phyloP scores from a whole-genome alignment of 2,329 filamentous ascomycete species.

The Leptographium procerum region DNA sequence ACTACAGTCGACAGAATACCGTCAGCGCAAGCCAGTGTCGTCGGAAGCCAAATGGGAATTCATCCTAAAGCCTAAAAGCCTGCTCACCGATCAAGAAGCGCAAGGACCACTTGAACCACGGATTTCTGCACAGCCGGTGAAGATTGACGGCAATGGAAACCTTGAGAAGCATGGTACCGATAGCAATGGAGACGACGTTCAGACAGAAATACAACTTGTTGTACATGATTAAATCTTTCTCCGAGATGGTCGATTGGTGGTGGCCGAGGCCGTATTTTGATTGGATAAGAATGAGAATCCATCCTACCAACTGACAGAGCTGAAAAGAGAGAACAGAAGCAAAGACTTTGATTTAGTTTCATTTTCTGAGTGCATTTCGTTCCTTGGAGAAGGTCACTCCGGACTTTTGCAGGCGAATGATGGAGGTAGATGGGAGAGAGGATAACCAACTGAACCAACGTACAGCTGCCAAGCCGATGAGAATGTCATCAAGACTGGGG shows the following conservation, averaged over 20 bases:
- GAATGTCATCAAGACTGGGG: conserved; percentile 2
- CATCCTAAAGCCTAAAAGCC: background rate
- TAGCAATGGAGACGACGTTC: conserved; percentile 29
- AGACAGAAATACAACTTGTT: conserved; percentile 32
- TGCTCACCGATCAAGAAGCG: conserved; percentile 9
- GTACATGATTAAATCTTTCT: conserved; percentile 21
- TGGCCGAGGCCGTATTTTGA: conserved; percentile 33
- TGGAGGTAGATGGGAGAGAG: too few relatives aligned
- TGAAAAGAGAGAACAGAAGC: conserved; percentile 6
- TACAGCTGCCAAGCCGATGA: conserved; percentile 2
- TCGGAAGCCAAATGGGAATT: background rate
- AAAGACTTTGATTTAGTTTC: background rate
- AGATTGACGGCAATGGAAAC: conserved; percentile 14
- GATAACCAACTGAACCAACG: background rate
- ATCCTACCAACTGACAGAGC: conserved; percentile 19
- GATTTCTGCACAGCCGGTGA: conserved; percentile 12
- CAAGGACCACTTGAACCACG: conserved; percentile 16
- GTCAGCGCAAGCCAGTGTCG: background rate
- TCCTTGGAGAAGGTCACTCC: background rate
- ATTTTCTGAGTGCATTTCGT: too few relatives aligned
- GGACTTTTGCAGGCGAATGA: background rate
- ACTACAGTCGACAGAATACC: background rate
- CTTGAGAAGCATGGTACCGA: conserved; percentile 12
- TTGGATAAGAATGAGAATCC: conserved; percentile 28
- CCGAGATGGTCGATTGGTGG: conserved; percentile 26